Percentiles rank a stretch among this genome's conserved stretches.
Evolutionary conservation across 768 basidiomycete genomes (phyloP).

Genomic region (Chalciporus piperatus): DNA sequence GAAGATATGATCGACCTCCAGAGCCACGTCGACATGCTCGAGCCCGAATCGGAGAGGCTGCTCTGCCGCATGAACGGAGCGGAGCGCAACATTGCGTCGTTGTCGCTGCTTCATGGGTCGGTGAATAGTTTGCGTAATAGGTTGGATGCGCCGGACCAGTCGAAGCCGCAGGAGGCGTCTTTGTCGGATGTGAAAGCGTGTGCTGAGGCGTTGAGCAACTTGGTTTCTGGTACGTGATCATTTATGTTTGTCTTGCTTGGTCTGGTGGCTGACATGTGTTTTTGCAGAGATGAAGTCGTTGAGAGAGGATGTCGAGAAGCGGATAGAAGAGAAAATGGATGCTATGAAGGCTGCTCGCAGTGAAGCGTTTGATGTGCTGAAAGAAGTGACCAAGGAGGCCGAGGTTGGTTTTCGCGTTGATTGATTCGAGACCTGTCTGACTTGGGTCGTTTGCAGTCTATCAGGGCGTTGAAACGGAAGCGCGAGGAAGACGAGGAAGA

Average conservation of each 20-base stretch:
- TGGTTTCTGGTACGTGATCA: constrained; percentile 48
- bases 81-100: constrained; percentile 31
- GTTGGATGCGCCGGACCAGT: constrained; percentile 18
- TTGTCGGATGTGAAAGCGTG: constrained; percentile 27
- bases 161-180: constrained; percentile 6
- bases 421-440: constrained; percentile 5
- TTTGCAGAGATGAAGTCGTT: constrained; percentile 44
- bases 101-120: constrained; percentile 28
- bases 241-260: too few species aligned
- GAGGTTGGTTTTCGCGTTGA: constrained; percentile 25
- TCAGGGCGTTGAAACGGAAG: constrained; percentile 61
- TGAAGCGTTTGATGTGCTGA: constrained; percentile 37
- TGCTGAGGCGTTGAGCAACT: constrained; percentile 34
- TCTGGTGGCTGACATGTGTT: constrained; percentile 1
- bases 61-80: constrained; percentile 26
- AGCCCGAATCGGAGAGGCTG: constrained; percentile 32
- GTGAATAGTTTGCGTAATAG: constrained; percentile 17
- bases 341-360: constrained; percentile 40
- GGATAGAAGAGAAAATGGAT: constrained; percentile 46
- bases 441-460: constrained; percentile 13
- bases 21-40: constrained; percentile 38
- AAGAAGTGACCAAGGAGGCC: constrained; percentile 33
- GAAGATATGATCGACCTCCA: constrained; percentile 33
- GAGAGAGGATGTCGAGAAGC: constrained; percentile 40
- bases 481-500: constrained; percentile 43